Base-by-base conservation (phyloP, 495 filamentous ascomycete species). In the Neurospora terricola region DNA sequence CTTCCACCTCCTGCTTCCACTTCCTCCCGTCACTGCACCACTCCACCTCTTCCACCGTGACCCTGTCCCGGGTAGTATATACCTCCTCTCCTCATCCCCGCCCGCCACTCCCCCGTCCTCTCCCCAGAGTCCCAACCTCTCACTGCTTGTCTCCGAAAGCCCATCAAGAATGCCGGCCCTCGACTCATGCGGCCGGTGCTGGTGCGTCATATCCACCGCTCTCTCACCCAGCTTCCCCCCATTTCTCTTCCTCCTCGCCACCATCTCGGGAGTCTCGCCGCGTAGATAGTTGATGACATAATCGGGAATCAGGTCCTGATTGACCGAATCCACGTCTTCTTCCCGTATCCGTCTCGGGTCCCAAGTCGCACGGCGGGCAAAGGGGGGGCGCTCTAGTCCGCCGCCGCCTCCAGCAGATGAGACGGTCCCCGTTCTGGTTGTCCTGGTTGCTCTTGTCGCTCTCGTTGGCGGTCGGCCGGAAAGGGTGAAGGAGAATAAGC, bases 261-360 rank as follows among this genome's bases (percentile, higher is more conserved):
- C 75, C 59, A 80, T 83, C 71, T 84, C 83, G 4, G 83, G 81
- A 18, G 83, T 83, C 74, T 84, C 83, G 42, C 83, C 81, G 21
- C 74, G 79, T 43, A 86, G 78, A 73, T 82, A 86, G 71, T 82
- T 85, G 72, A 82, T 77, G 34, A 85, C 82, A 70, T 85, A 86
- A 71, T 85, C 83, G 7, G 83, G 84, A 14, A 85, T 79, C 18
- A 85, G 72, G 73, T 80, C 79, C 68, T 77, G 77, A 59, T 81
- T 77, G 39, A 84, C 75, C 43, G 79, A 78, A 48, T 78, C 72
- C 12, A 71, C 48, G 66, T 73, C 54, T 69, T 42, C 59, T 18
- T 70, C 70, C 18, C 39, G 66, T 39, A 27, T 73, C 37, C n/a
- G 76, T 34, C 69, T 75, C n/a, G 74, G 77, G 68, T 77, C 73